phyloP scores from a whole-genome alignment of 192 early-diverging fungal species.

The Rhizophlyctis rosea region DNA sequence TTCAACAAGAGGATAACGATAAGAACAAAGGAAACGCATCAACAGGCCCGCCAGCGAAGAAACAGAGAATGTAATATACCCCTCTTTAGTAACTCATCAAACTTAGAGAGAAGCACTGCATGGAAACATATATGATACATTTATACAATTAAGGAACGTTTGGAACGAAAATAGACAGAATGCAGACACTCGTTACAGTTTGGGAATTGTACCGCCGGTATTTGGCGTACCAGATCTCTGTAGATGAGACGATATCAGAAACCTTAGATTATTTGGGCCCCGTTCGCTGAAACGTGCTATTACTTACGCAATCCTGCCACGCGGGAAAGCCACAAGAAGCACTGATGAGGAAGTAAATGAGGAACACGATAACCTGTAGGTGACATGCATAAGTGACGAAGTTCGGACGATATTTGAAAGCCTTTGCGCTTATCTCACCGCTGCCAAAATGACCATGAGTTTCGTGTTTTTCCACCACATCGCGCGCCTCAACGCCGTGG shows the following conservation, averaged over 20 bases:
- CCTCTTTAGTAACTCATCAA: neutral
- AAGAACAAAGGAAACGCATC: no score
- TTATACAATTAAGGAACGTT: no score
- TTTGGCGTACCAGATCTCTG: neutral
- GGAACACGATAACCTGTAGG: constrained; percentile 55
- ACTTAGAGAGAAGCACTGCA: neutral
- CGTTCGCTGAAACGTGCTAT: neutral
- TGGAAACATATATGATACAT: neutral
- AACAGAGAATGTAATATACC: neutral
- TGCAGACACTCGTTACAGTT: no score
- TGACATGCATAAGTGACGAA: no score
- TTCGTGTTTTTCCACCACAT: constrained; percentile 97
- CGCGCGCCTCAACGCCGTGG: constrained; percentile 74
- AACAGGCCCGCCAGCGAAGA: neutral
- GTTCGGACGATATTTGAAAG: no score
- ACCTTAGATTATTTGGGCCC: no score
- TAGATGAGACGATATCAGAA: neutral
- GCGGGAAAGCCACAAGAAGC: constrained; percentile 79
- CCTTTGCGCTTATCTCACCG: no score
- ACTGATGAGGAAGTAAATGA: constrained; percentile 72
- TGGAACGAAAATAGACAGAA: no score
- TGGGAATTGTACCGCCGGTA: no score
- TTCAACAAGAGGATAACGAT: neutral
- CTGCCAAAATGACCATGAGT: constrained; percentile 67
- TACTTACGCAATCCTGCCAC: constrained; percentile 46